Conservation (phyloP, 495 filamentous ascomycete species). For the Penicillium flavigenum region DNA sequence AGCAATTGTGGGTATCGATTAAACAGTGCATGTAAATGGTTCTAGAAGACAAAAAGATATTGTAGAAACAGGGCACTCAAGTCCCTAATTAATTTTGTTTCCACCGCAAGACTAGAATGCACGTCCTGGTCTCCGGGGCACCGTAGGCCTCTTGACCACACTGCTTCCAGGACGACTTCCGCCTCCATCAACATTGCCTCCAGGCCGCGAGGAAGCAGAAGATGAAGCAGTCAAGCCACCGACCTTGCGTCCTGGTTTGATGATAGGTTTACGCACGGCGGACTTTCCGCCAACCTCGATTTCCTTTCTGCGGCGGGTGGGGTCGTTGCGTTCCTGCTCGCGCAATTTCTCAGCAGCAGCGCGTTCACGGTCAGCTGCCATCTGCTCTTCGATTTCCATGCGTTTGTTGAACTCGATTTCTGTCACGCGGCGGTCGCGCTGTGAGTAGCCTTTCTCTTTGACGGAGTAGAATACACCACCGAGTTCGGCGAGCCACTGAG, state of each 20-base stretch:
- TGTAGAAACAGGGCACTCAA: constrained; percentile 4
- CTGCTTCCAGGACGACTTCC: constrained; percentile 37
- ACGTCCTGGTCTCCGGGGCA: constrained; percentile 54
- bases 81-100: neutral
- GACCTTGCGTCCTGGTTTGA: constrained; percentile 37
- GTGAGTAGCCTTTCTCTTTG: constrained; percentile 96
- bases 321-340: constrained; percentile 40
- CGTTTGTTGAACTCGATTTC: constrained; percentile 93
- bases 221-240: constrained; percentile 45
- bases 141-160: constrained; percentile 61
- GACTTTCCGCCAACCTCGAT: constrained; percentile 41
- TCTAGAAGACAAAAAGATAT: constrained; percentile 1
- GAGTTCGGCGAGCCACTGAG: constrained; percentile 90
- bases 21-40: constrained; percentile 8
- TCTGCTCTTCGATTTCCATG: constrained; percentile 93
- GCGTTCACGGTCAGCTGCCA: constrained; percentile 80
- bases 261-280: constrained; percentile 40
- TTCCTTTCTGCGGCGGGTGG: constrained; percentile 36
- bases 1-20: constrained; percentile 12
- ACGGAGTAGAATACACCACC: constrained; percentile 98
- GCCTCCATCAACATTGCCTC: constrained; percentile 39
- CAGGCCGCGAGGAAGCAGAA: constrained; percentile 49
- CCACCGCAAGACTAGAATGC: constrained; percentile 36
- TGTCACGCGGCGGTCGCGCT: constrained; percentile 81
- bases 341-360: constrained; percentile 58